phyloP scores from a whole-genome alignment of 305 asterid genomes.

The Ajuga reptans region DNA sequence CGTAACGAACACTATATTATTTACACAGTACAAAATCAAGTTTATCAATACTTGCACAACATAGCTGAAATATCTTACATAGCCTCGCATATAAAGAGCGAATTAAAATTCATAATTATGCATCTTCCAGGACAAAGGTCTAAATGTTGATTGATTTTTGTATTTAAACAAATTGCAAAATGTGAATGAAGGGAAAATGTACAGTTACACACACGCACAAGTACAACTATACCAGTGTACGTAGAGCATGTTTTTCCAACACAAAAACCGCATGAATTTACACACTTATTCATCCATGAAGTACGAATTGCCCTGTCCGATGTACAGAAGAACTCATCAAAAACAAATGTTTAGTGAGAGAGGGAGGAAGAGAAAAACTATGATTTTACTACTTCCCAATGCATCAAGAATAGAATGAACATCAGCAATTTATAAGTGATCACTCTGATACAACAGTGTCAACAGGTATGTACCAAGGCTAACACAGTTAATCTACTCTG shows the following conservation, averaged over 20 bases:
- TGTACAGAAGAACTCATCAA: background rate
- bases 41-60: no score
- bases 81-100: background rate
- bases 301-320: background rate
- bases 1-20: no score
- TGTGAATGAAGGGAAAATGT: background rate
- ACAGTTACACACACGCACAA: background rate
- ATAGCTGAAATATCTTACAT: no score
- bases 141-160: background rate
- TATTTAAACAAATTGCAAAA: background rate
- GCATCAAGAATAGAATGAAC: background rate
- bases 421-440: background rate
- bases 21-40: no score
- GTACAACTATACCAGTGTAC: background rate
- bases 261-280: constrained; percentile 17
- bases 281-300: background rate
- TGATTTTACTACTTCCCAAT: background rate
- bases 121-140: no score
- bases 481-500: background rate
- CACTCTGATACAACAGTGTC: background rate
- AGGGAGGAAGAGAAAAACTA: background rate
- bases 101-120: background rate
- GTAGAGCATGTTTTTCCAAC: constrained; percentile 12
- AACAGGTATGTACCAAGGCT: background rate
- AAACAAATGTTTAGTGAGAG: background rate